These are phyloP conservation scores for Aspergillus pseudotamarii DNA, from an alignment of 2,329 filamentous ascomycete genomes.

Conservation along the genomic window DNA sequence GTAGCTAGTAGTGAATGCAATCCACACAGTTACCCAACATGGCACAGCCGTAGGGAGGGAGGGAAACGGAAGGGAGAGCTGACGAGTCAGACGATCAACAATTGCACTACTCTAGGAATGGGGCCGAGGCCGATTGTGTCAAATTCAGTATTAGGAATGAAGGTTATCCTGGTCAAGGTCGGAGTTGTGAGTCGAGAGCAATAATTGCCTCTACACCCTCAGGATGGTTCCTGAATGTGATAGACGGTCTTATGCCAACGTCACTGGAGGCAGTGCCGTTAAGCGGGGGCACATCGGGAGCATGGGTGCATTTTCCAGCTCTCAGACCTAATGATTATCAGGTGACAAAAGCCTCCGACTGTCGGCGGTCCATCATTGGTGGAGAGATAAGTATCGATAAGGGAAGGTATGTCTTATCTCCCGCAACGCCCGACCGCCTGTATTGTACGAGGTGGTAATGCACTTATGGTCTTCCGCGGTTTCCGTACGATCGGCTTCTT, in stretches of 20 bases:
- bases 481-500: constrained; percentile 4
- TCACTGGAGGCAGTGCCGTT: constrained; percentile 20
- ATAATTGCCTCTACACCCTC: constrained; percentile 6
- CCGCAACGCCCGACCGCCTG: neutral
- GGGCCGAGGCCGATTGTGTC: neutral
- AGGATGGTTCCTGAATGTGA: constrained; percentile 5
- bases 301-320: constrained; percentile 7
- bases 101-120: constrained; percentile 17
- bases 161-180: neutral
- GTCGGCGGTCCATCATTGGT: constrained; percentile 10
- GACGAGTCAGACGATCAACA: constrained; percentile 24
- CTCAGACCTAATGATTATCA: constrained; percentile 13
- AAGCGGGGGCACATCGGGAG: constrained; percentile 14
- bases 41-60: constrained; percentile 16
- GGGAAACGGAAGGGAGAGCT: constrained; percentile 23
- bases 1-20: constrained; percentile 20
- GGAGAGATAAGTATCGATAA: constrained; percentile 19
- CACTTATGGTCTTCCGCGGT: neutral
- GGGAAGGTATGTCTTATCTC: constrained; percentile 7
- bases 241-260: constrained; percentile 12
- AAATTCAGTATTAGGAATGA: neutral
- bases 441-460: neutral
- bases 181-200: neutral
- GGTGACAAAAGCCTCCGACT: constrained; percentile 17
- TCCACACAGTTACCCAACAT: constrained; percentile 18